Evolutionary conservation across 2,329 filamentous ascomycete genomes (phyloP).

Genomic region (Dendrostoma leiphaemia): DNA sequence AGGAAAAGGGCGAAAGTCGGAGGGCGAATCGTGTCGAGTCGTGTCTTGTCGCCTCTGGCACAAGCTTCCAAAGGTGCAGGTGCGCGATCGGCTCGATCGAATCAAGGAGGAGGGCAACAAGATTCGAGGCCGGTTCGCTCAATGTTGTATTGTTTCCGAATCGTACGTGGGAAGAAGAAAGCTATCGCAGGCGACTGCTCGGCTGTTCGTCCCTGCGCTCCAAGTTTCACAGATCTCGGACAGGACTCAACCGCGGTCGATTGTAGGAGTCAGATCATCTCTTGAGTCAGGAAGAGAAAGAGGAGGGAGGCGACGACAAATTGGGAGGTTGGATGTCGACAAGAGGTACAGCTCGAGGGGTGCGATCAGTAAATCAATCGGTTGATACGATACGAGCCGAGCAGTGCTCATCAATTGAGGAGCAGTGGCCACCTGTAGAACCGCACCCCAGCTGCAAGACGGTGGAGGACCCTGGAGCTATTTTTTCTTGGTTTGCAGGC

Average conservation of each 20-base stretch:
- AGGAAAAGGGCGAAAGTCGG: background rate
- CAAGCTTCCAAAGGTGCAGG: background rate
- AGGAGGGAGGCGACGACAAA: background rate
- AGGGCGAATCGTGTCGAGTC: slow-evolving; percentile 3
- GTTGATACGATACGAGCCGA: too few relatives aligned
- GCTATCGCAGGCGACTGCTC: background rate
- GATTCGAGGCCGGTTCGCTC: background rate
- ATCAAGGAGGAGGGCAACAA: background rate
- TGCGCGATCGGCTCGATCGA: background rate
- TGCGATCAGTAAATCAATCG: background rate
- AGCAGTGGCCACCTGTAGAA: slow-evolving; percentile 5
- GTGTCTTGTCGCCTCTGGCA: too few relatives aligned
- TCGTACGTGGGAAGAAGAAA: too few relatives aligned
- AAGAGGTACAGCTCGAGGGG: background rate
- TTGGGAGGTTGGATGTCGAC: background rate
- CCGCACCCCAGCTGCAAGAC: slow-evolving; percentile 1
- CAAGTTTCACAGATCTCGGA: background rate
- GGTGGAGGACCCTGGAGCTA: slow-evolving; percentile 4
- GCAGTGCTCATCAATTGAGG: background rate
- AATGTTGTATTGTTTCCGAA: too few relatives aligned
- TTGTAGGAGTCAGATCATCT: slow-evolving; percentile 1
- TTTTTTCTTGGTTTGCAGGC: background rate
- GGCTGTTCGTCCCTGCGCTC: background rate
- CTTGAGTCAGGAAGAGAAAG: background rate
- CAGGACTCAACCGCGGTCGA: background rate